Percentiles rank a stretch among this genome's conserved stretches.
phyloP scores from a whole-genome alignment of 352 stramenopile genomes.

The Pythium aristosporum region DNA sequence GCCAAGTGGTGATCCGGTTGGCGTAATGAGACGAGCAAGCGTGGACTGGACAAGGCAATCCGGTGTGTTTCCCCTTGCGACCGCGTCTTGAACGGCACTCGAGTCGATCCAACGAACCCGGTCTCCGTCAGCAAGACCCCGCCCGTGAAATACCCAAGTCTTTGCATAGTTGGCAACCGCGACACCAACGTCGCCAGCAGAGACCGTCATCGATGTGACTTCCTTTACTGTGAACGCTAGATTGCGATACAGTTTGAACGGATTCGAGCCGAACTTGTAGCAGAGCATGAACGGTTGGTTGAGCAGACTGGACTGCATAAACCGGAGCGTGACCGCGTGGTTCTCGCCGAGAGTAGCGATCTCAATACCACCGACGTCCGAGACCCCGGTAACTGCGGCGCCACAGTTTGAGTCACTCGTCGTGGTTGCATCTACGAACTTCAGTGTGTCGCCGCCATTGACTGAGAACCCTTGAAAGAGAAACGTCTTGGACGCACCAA shows the following conservation, averaged over 20 bases:
- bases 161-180: constrained; percentile 56
- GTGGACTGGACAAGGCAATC: constrained; percentile 43
- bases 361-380: constrained; percentile 48
- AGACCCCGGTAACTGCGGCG: constrained; percentile 32
- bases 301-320: constrained; percentile 44
- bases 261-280: constrained; percentile 72
- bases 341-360: constrained; percentile 29
- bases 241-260: constrained; percentile 57
- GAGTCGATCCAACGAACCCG: constrained; percentile 57
- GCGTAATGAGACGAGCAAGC: constrained; percentile 34
- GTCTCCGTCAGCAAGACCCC: constrained; percentile 40
- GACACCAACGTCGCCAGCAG: constrained; percentile 35
- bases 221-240: constrained; percentile 58
- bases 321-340: constrained; percentile 32
- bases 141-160: constrained; percentile 47
- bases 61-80: constrained; percentile 17
- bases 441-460: constrained; percentile 43
- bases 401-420: constrained; percentile 59
- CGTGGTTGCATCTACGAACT: constrained; percentile 63
- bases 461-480: constrained; percentile 44
- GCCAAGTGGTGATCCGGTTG: constrained; percentile 13
- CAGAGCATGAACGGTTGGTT: constrained; percentile 47
- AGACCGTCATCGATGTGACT: constrained; percentile 32
- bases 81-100: constrained; percentile 33
- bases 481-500: constrained; percentile 49